Conservation (phyloP, 106 monocot genomes). For the Dioscorea alata region DNA sequence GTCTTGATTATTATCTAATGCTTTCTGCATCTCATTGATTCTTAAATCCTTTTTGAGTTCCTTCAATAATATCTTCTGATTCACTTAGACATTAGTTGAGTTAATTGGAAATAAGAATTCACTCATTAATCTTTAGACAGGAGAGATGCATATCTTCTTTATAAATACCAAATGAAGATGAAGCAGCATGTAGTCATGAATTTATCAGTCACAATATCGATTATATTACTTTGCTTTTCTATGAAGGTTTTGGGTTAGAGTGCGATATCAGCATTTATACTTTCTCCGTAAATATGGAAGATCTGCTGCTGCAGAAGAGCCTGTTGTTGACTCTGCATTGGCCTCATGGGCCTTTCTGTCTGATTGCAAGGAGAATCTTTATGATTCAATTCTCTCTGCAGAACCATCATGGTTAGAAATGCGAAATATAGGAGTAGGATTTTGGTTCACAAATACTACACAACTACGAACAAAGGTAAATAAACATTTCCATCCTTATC, state of each 20-base stretch:
- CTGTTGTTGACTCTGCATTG: constrained; percentile 38
- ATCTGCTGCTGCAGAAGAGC: constrained; percentile 30
- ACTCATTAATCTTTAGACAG: constrained; percentile 3
- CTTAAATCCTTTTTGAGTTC: too few species aligned
- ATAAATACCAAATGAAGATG: constrained; percentile 9
- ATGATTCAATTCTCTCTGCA: constrained; percentile 58
- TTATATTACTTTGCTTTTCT: constrained; percentile 29
- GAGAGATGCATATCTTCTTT: constrained; percentile 11
- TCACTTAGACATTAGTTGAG: too few species aligned
- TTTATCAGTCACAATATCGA: constrained; percentile 16
- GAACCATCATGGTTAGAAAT: constrained; percentile 92
- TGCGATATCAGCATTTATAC: constrained; percentile 55
- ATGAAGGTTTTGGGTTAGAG: constrained; percentile 87
- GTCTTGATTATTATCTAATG: too few species aligned
- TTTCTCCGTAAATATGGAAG: constrained; percentile 41
- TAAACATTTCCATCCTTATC: not conserved
- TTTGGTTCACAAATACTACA: constrained; percentile 69
- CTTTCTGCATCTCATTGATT: too few species aligned
- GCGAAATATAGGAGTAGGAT: constrained; percentile 78
- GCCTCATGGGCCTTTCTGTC: constrained; percentile 89
- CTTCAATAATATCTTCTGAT: too few species aligned
- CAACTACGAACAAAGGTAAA: constrained; percentile 68
- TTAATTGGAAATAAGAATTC: too few species aligned
- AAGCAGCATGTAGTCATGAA: constrained; percentile 7
- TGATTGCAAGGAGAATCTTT: constrained; percentile 86